Evolutionary conservation across 352 stramenopile genomes (phyloP), one percentile per base, ranked within the genome.

Genomic region (Globisporangium paddicum): DNA sequence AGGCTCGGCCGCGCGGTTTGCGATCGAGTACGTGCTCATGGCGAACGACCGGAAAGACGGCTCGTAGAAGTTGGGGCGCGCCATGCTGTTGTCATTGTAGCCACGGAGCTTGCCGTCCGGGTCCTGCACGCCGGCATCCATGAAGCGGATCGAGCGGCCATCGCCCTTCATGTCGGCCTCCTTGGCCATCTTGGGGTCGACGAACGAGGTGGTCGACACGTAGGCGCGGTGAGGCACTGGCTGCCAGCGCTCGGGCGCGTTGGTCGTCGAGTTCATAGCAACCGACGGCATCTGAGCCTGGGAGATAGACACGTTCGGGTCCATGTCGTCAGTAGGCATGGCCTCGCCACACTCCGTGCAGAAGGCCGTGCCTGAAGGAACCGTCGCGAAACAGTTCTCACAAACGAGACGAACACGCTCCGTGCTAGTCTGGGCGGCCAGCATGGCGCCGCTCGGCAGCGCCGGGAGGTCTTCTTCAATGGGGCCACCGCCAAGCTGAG

Each of bases 11-110:
- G 86, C 86, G 30, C 86, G 86, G 72, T 93, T 93, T 1, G 84
- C 86, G 64, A 95, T 95, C 61, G 84, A 94, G 69, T 94, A 95
- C 37, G 86, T 95, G 23, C 68, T 86, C 86, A 95, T 95, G 55
- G 86, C 86, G 49, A 95, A 95, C 67, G 84, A 94, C 0, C 86
- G 82, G 75, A 95, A 95, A 50, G 84, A 94, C 14, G 86, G 83
- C 64, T 95, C 84, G 73, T 95, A 95, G 63, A 86, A 93, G 70
- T 93, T 93, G 0, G 79, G 70, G 6, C 79, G 75, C 9, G 70
- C 61, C 55, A 91, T 90, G 21, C 69, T 85, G 38, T 62, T 69
- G 73, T 91, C 82, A 55, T 94, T 92, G 71, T 92, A 92, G 55
- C 83, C 77, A 16, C 79, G 80, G 68, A 93, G 67, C 77, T 93